Conservation (phyloP, 1,139 yeast genomes). For the Candida frijolesensis region DNA sequence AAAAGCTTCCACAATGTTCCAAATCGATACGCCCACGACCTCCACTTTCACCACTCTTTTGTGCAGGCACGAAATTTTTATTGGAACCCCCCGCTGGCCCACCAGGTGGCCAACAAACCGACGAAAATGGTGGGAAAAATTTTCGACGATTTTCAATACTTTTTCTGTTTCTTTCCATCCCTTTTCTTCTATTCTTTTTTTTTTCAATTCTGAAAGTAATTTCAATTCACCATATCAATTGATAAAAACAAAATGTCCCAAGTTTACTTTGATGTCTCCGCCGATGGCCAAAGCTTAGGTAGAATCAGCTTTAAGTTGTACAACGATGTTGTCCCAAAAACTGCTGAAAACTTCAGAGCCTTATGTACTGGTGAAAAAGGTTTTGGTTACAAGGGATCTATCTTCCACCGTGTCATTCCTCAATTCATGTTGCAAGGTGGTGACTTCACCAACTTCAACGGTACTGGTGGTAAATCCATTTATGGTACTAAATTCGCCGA, state of each 20-base stretch:
- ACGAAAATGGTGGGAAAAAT: not conserved
- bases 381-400: conserved; percentile 51
- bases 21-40: not conserved
- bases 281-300: conserved; percentile 52
- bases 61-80: not conserved
- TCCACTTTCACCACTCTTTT: not conserved
- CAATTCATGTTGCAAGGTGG: conserved; percentile 49
- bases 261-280: conserved; percentile 79
- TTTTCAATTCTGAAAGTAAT: not conserved
- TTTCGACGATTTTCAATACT: conserved; percentile 1
- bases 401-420: conserved; percentile 49
- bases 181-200: conserved; percentile 29
- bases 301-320: conserved; percentile 58
- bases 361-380: conserved; percentile 95
- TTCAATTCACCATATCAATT: conserved; percentile 4
- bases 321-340: conserved; percentile 92
- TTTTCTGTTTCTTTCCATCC: conserved; percentile 23
- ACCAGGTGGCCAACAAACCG: not conserved
- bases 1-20: conserved; percentile 1
- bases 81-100: too few relatives aligned
- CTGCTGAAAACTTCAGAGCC: conserved; percentile 95
- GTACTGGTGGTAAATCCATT: conserved; percentile 44
- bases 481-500: conserved; percentile 37
- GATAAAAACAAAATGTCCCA: conserved; percentile 41
- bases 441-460: conserved; percentile 43